phyloP scores from a whole-genome alignment of 306 rosid species.

The Lupinus albus region DNA sequence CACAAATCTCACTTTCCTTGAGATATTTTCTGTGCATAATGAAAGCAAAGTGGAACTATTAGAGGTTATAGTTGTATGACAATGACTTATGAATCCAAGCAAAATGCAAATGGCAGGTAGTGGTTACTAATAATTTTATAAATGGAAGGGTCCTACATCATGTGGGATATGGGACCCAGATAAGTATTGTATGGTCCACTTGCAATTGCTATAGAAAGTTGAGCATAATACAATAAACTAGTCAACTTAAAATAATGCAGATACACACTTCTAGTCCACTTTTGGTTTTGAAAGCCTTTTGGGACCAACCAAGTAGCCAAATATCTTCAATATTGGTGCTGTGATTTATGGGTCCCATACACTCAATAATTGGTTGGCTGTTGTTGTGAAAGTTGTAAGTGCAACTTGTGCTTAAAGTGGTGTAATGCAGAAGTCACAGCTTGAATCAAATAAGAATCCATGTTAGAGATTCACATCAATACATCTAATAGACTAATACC shows the following conservation, averaged over 20 bases:
- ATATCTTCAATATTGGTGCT: conserved; percentile 23
- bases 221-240: not conserved
- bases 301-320: conserved; percentile 34
- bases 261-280: conserved; percentile 33
- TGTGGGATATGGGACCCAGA: conserved; percentile 25
- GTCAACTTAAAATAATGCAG: conserved; percentile 17
- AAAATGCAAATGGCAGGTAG: conserved; percentile 9
- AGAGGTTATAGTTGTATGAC: conserved; percentile 5
- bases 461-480: too few relatives aligned
- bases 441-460: too few relatives aligned
- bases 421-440: not conserved
- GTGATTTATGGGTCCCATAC: conserved; percentile 36
- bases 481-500: too few relatives aligned
- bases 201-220: conserved; percentile 11
- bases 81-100: not conserved
- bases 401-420: conserved; percentile 29
- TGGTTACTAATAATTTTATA: conserved; percentile 7
- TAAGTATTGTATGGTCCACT: not conserved
- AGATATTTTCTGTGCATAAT: conserved; percentile 23
- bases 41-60: conserved; percentile 27
- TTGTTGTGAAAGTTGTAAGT: conserved; percentile 36
- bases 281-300: conserved; percentile 37
- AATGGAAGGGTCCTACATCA: conserved; percentile 43
- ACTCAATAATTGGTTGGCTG: conserved; percentile 26
- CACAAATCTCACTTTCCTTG: not conserved